Conservation (phyloP, 495 filamentous ascomycete species). For the Thozetella sp. region DNA sequence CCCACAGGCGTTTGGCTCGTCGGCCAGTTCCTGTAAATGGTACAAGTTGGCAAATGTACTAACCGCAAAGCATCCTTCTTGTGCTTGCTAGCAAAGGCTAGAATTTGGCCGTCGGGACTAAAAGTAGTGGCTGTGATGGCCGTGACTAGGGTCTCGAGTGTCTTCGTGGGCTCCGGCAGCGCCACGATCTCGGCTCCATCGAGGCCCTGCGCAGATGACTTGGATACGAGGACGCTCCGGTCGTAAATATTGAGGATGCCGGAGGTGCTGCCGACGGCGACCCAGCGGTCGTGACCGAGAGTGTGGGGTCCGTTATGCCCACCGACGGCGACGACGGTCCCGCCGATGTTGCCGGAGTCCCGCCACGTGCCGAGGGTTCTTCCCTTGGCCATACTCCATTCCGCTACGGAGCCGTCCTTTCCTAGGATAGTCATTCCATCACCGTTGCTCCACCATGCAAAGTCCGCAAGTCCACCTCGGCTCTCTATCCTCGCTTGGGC, state of each 20-base stretch:
- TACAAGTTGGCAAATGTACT: slow-evolving; percentile 89
- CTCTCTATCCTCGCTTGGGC: slow-evolving; percentile 82
- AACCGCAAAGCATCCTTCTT: slow-evolving; percentile 88
- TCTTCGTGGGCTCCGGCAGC: slow-evolving; percentile 68
- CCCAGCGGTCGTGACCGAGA: slow-evolving; percentile 84
- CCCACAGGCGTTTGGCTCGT: slow-evolving; percentile 88
- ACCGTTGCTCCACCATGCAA: slow-evolving; percentile 88
- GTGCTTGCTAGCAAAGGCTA: slow-evolving; percentile 80
- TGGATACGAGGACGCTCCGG: slow-evolving; percentile 60
- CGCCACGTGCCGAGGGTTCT: slow-evolving; percentile 79
- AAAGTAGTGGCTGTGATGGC: slow-evolving; percentile 77
- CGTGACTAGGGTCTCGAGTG: slow-evolving; percentile 85
- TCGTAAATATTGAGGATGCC: slow-evolving; percentile 95
- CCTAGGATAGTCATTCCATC: slow-evolving; percentile 74
- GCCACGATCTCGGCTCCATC: slow-evolving; percentile 53
- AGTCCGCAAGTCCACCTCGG: slow-evolving; percentile 80
- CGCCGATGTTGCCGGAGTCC: slow-evolving; percentile 88
- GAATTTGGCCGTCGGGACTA: slow-evolving; percentile 83
- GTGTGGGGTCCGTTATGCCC: slow-evolving; percentile 57
- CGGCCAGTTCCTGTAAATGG: slow-evolving; percentile 96
- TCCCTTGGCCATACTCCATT: slow-evolving; percentile 71
- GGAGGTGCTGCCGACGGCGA: slow-evolving; percentile 80
- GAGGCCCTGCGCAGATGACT: slow-evolving; percentile 29
- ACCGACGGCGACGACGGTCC: slow-evolving; percentile 77
- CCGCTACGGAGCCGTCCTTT: slow-evolving; percentile 89